A percentile compares a stretch with the other conserved stretches of the same genome.
phyloP scores from a whole-genome alignment of 2,329 filamentous ascomycete genomes.

The Sclerotinia sclerotiorum region DNA sequence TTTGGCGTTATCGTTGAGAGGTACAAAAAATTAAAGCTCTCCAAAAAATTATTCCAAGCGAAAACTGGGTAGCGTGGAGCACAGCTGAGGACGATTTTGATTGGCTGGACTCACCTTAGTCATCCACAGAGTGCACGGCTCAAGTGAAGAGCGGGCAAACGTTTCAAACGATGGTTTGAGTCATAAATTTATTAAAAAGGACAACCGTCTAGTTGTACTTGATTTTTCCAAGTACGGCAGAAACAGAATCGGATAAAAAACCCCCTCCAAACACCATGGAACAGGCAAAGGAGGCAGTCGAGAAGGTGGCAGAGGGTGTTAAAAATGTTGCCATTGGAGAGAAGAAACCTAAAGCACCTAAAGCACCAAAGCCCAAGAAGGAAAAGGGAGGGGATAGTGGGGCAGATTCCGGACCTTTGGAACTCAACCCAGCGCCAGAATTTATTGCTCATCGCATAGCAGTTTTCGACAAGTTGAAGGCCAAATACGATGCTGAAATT shows the following conservation, averaged over 20 bases:
- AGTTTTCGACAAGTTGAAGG: constrained; percentile 86
- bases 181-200: constrained; percentile 22
- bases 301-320: constrained; percentile 55
- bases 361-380: constrained; percentile 47
- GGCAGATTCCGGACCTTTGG: constrained; percentile 45
- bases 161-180: constrained; percentile 11
- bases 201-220: constrained; percentile 16
- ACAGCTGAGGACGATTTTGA: constrained; percentile 11
- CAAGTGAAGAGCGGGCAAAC: constrained; percentile 6
- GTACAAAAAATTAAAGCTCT: constrained; percentile 28
- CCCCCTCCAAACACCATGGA: constrained; percentile 45
- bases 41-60: constrained; percentile 27
- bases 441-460: constrained; percentile 82
- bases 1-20: constrained; percentile 44
- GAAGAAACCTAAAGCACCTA: constrained; percentile 42
- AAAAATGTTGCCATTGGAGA: constrained; percentile 59
- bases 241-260: constrained; percentile 1
- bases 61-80: constrained; percentile 23
- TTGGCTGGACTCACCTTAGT: not conserved
- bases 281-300: constrained; percentile 49
- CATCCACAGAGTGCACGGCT: constrained; percentile 8
- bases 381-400: constrained; percentile 51
- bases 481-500: constrained; percentile 76
- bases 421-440: constrained; percentile 60
- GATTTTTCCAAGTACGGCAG: constrained; percentile 8